Evolutionary conservation across 2,329 filamentous ascomycete genomes (phyloP), one percentile per base, ranked within the genome.

Genomic region (Thielaviopsis ethacetica): DNA sequence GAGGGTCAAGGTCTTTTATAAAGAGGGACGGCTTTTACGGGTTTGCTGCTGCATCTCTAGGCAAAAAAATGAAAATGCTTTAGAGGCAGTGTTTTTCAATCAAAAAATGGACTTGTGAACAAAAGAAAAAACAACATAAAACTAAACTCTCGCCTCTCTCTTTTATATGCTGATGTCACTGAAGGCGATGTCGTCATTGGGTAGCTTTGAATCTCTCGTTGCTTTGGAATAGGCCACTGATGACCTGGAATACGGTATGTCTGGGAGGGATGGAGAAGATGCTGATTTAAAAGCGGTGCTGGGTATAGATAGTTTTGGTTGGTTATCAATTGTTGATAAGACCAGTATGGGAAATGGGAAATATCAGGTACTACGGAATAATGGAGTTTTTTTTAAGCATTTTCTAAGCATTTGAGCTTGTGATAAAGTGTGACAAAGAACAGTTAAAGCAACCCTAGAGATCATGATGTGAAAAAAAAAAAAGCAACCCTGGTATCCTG

Each of bases 1-100:
- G 68, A 69, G 63, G 67, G 67, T 65, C 64, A 70, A 66, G 68
- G 70, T 69, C 71, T 72, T 68, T 69, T 71, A 67, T 69, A 61
- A 61, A 10, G 58, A 41, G 62, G 53, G 58, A 56, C 61, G 68
- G 66, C 60, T 63, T 57, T 61, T 56, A 53, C 55, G 55, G 49
- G 56, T 59, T 54, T 60, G 55, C 61, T 59, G 26, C 57, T 54
- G 24, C 21, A 38, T 57, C 57, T 54, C 59, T 59, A 59, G 61
- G 59, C 59, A 59, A 57, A 60, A 63, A 60, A 63, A 62, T 53
- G 57, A 53, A 56, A 62, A 59, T 61, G 49, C 59, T 54, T 44
- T 59, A 55, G 59, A 30, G 51, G 56, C 59, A 56, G 59, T 56
- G 56, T 52, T 59, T 59, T 61, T 61, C 53, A 61, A 61, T 61